Percentiles rank a stretch among this genome's conserved stretches.
These are phyloP conservation scores for Scedosporium apiospermum DNA, from an alignment of 2,329 filamentous ascomycete genomes.

Conservation along the genomic window DNA sequence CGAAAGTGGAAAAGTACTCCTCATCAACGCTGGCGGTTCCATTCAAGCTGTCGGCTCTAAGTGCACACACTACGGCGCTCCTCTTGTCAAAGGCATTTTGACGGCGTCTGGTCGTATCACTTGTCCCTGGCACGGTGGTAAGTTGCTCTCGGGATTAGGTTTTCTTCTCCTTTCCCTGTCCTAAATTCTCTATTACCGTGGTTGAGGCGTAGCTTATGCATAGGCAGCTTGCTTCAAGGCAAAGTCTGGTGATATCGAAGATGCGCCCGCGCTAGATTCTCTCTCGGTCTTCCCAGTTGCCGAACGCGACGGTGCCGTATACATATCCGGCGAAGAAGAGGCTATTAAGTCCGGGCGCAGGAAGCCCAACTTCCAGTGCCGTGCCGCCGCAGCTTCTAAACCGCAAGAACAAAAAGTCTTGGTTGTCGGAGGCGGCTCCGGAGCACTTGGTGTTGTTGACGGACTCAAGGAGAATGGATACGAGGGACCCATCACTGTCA, in stretches of 20 bases:
- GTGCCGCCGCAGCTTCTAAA: conserved; percentile 33
- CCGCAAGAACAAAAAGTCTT: conserved; percentile 57
- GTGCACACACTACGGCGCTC: conserved; percentile 89
- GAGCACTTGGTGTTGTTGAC: conserved; percentile 72
- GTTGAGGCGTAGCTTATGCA: conserved; percentile 4
- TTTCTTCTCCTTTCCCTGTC: background rate
- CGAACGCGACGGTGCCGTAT: conserved; percentile 75
- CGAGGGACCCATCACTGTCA: conserved; percentile 68
- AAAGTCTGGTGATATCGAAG: conserved; percentile 83
- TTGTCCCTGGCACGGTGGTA: conserved; percentile 95
- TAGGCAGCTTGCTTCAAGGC: conserved; percentile 79
- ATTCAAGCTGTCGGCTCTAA: conserved; percentile 73
- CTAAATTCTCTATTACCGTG: background rate
- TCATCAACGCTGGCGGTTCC: conserved; percentile 68
- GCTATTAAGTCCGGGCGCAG: conserved; percentile 69
- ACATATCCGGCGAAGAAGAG: conserved; percentile 70
- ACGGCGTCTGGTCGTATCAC: conserved; percentile 74
- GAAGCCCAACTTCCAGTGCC: conserved; percentile 65
- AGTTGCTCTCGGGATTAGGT: conserved; percentile 14
- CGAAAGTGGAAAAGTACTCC: conserved; percentile 73
- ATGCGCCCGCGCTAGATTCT: conserved; percentile 84
- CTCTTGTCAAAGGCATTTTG: conserved; percentile 76
- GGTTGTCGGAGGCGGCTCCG: conserved; percentile 83
- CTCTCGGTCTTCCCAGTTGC: conserved; percentile 72
- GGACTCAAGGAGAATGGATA: conserved; percentile 75